Evolutionary conservation across 768 basidiomycete genomes (phyloP).

Genomic region (Psilocybe subaeruginosa): DNA sequence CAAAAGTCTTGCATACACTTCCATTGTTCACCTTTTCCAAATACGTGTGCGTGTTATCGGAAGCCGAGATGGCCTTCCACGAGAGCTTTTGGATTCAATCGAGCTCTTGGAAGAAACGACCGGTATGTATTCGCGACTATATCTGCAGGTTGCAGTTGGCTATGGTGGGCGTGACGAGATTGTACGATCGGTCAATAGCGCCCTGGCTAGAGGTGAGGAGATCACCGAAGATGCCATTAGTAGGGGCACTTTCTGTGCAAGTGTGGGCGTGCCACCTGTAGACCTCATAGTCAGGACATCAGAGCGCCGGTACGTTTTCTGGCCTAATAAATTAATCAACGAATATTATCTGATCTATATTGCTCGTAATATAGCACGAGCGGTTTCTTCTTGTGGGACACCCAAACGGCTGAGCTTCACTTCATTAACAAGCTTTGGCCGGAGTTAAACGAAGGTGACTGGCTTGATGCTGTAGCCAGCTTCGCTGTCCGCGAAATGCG

Average conservation of each 20-base stretch:
- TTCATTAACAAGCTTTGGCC: constrained; percentile 3
- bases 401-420: not conserved
- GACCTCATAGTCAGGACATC: constrained; percentile 1
- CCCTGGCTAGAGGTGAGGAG: not conserved
- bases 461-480: not conserved
- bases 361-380: not conserved
- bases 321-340: no score
- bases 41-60: constrained; percentile 1
- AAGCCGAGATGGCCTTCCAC: not conserved
- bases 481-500: not conserved
- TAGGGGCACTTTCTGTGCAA: not conserved
- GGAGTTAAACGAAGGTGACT: not conserved
- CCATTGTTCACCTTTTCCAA: constrained; percentile 2
- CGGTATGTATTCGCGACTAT: not conserved
- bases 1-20: not conserved
- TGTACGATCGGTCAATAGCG: not conserved
- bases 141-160: not conserved
- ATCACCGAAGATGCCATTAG: not conserved
- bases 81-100: not conserved
- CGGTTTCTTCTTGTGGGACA: constrained; percentile 4
- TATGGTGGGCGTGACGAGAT: constrained; percentile 4
- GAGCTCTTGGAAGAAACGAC: not conserved
- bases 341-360: no score
- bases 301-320: not conserved
- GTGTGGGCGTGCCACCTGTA: not conserved